A percentile compares a stretch with the other conserved stretches of the same genome.
Evolutionary conservation across 345 rosid genomes (phyloP).

Genomic region (Toxicodendron radicans): DNA sequence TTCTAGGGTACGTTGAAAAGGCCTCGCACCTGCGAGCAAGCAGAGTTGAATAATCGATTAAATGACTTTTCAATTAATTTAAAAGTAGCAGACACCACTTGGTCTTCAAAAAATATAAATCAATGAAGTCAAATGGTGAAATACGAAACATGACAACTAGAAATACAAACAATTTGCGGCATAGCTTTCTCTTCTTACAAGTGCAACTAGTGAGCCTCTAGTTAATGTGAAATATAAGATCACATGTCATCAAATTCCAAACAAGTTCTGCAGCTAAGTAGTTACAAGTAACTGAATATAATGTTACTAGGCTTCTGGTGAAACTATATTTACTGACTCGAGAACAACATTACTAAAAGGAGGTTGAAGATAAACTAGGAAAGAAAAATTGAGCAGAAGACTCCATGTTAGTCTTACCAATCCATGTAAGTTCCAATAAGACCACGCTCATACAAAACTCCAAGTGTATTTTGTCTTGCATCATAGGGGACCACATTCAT

Average conservation of each 20-base stretch:
- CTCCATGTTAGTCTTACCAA: constrained; percentile 45
- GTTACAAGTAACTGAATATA: too few relatives aligned
- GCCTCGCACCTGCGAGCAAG: constrained; percentile 52
- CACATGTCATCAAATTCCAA: background rate
- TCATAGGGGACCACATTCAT: constrained; percentile 64
- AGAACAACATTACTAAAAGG: background rate
- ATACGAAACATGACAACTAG: background rate
- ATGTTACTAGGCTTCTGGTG: too few relatives aligned
- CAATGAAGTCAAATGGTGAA: background rate
- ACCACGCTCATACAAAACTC: constrained; percentile 64
- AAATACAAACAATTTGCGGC: background rate
- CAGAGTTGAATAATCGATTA: background rate
- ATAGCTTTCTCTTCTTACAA: too few relatives aligned
- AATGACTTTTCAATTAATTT: background rate
- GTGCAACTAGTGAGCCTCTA: too few relatives aligned
- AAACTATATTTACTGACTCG: background rate
- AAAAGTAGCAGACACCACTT: background rate
- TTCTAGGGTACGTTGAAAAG: constrained; percentile 66
- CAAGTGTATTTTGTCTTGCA: constrained; percentile 49
- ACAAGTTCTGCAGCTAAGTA: background rate
- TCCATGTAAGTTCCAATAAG: constrained; percentile 71
- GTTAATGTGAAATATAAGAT: too few relatives aligned
- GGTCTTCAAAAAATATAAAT: too few relatives aligned
- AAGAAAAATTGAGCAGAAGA: background rate
- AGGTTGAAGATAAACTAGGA: background rate